phyloP scores from a whole-genome alignment of 106 monocot species.

The Allium sativum region DNA sequence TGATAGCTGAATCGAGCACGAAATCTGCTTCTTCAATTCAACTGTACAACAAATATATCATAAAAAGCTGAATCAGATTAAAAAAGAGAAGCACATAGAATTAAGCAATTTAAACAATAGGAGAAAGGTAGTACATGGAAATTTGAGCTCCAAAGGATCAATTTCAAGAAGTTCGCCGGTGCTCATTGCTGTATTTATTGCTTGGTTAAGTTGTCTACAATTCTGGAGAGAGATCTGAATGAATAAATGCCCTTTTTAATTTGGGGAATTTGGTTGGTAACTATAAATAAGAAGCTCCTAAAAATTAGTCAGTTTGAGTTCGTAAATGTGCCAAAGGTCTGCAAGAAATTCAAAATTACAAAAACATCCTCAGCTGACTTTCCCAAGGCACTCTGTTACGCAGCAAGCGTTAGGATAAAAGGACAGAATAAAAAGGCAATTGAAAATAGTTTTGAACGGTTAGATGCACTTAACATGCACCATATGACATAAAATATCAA shows the following conservation, averaged over 20 bases:
- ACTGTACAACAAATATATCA: constrained; percentile 29
- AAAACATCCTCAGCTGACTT: too few relatives aligned
- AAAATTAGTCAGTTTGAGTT: too few relatives aligned
- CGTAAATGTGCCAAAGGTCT: too few relatives aligned
- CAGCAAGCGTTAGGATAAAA: too few relatives aligned
- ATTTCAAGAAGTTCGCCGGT: constrained; percentile 12
- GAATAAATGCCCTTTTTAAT: neutral
- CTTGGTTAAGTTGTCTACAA: neutral
- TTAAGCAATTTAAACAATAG: neutral
- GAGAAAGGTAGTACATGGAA: constrained; percentile 5
- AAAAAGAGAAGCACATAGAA: neutral
- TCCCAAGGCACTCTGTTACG: too few relatives aligned
- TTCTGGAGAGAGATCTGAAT: constrained; percentile 1
- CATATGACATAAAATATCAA: too few relatives aligned
- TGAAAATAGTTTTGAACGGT: too few relatives aligned
- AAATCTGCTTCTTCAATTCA: constrained; percentile 88
- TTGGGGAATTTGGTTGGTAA: neutral
- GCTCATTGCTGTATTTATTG: constrained; percentile 4
- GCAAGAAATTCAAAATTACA: too few relatives aligned
- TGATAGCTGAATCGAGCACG: constrained; percentile 68
- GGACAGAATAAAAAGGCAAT: too few relatives aligned
- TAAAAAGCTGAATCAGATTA: neutral
- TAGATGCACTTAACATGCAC: too few relatives aligned
- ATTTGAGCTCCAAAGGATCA: constrained; percentile 14
- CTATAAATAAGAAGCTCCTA: too few relatives aligned